phyloP scores from a whole-genome alignment of 2,329 filamentous ascomycete species.

The Aspergillus sp. region DNA sequence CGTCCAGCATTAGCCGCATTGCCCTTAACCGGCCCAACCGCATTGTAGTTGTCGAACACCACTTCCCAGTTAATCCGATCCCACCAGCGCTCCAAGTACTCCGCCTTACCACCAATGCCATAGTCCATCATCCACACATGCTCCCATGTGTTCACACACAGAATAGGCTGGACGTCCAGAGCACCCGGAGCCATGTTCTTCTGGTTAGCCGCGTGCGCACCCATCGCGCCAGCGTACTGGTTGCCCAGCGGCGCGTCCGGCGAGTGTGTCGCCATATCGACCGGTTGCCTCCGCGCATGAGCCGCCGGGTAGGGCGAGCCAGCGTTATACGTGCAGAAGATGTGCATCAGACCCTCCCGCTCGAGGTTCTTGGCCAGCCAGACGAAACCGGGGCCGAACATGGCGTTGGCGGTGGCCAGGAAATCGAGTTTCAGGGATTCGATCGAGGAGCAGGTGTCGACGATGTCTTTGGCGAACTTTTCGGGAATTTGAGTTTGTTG shows the following conservation, averaged over 20 bases:
- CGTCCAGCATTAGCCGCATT: slow-evolving; percentile 22
- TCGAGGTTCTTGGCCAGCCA: slow-evolving; percentile 75
- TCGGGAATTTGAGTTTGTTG: slow-evolving; percentile 55
- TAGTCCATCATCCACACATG: slow-evolving; percentile 89
- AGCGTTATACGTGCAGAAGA: slow-evolving; percentile 88
- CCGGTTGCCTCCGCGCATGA: slow-evolving; percentile 70
- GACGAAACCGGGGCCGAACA: slow-evolving; percentile 97
- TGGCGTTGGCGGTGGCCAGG: slow-evolving; percentile 75
- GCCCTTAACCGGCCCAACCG: slow-evolving; percentile 29
- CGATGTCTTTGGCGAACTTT: slow-evolving; percentile 61
- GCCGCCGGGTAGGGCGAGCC: slow-evolving; percentile 85
- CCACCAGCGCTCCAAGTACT: slow-evolving; percentile 84
- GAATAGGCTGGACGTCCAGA: slow-evolving; percentile 67
- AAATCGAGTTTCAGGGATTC: slow-evolving; percentile 81
- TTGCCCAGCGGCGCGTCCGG: slow-evolving; percentile 37
- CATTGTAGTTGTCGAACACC: slow-evolving; percentile 57
- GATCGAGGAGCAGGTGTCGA: slow-evolving; percentile 74
- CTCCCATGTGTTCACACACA: slow-evolving; percentile 96
- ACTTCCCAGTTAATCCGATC: slow-evolving; percentile 78
- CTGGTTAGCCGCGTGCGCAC: slow-evolving; percentile 35
- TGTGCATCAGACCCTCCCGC: slow-evolving; percentile 55
- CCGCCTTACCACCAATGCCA: slow-evolving; percentile 71
- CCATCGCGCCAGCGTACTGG: slow-evolving; percentile 40
- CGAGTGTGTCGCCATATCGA: slow-evolving; percentile 49
- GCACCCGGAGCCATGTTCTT: slow-evolving; percentile 44